Evolutionary conservation across 805 yeast species (phyloP), one percentile per base, ranked within the genome.

Genomic region (Debaryomyces prosopidis): DNA sequence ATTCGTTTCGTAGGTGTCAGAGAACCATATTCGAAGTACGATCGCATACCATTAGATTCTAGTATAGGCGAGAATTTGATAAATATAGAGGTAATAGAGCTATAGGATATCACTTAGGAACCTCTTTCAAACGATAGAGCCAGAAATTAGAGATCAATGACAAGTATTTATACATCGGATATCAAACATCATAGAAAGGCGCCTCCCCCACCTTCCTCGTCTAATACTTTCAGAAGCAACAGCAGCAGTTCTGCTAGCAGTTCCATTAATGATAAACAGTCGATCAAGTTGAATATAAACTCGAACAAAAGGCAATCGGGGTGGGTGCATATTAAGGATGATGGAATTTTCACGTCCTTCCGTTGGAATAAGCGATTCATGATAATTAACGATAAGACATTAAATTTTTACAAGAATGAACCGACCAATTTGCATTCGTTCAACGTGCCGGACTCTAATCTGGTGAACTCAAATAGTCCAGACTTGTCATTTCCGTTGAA

Each of bases 261-360:
- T 10, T 20, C 33, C 5, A 27, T 33, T 16, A 36, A 39, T 15
- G 33, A 30, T 14, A 30, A 30, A 12, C 42, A 36, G 27, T 37
- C 50, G 14, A 51, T 55, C 26, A 52, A 47, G 39, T 43, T 58
- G 26, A 52, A 49, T 35, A 51, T 58, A 34, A 51, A 47, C 40
- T 50, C 61, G 50, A 66, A 67, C 46, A 63, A 73, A 41, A 57
- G 68, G 12, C 69, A 64, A 46, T 76, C 81, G 46, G 97, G 97
- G 0, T 91, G 96, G 96, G 91, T 89, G 17, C 87, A 87, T 44
- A 83, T 89, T 47, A 91, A 89, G 63, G 98, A 92, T 56, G 97
- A 92, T 56, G 97, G 97, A 11, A 59, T 73, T 23, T 71, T 92
- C 50, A 80, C 89, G 51, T 81, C 90, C 5, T 90, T 91, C 62